Evolutionary conservation across 805 yeast species (phyloP).

Genomic region (Wickerhamomyces bovis): DNA sequence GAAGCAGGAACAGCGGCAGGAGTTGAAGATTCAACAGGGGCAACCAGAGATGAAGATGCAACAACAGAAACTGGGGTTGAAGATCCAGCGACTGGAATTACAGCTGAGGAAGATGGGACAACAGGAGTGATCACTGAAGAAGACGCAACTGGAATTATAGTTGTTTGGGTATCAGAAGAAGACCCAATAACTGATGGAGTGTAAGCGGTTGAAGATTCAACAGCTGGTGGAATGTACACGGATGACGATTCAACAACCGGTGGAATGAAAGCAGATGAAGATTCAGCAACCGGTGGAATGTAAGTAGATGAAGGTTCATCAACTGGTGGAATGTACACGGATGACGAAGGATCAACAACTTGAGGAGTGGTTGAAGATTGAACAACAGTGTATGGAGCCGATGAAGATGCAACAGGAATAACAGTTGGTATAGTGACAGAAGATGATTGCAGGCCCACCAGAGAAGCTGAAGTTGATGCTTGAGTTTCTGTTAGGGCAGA

Average conservation of each 20-base stretch:
- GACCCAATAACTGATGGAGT: not conserved
- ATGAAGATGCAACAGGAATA: not conserved
- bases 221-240: not conserved
- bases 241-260: slow-evolving; percentile 1
- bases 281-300: not conserved
- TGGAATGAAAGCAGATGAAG: not conserved
- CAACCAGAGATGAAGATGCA: not conserved
- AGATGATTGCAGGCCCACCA: not conserved
- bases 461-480: not conserved
- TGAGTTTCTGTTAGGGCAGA: not conserved
- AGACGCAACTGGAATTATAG: not conserved
- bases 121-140: not conserved
- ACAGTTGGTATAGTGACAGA: not conserved
- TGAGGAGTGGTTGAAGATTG: not conserved
- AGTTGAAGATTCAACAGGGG: not conserved
- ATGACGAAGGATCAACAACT: slow-evolving; percentile 1
- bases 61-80: not conserved
- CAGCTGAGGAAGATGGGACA: not conserved
- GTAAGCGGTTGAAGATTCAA: not conserved
- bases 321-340: not conserved
- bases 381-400: not conserved
- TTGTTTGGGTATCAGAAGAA: not conserved
- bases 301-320: not conserved
- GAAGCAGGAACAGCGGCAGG: not conserved
- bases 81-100: not conserved